A percentile compares a stretch with the other conserved stretches of the same genome.
These are phyloP conservation scores for Funneliformis mosseae DNA, from an alignment of 192 early-diverging fungal genomes.

Conservation along the genomic window DNA sequence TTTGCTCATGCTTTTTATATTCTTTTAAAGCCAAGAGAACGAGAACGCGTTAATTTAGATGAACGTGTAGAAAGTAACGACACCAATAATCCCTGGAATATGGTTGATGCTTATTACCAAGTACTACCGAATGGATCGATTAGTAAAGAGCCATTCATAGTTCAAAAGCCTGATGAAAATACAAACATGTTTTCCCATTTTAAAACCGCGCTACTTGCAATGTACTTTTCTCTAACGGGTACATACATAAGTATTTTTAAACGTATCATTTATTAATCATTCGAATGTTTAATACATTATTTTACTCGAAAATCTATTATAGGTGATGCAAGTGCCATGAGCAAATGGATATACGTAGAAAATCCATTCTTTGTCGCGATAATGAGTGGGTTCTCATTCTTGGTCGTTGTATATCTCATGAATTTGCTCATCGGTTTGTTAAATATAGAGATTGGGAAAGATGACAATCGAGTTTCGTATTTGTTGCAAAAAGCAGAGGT, in stretches of 20 bases:
- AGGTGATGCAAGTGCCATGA: conserved; percentile 53
- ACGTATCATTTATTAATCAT: not conserved
- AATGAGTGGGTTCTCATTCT: not conserved
- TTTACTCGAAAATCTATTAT: not conserved
- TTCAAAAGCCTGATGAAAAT: not conserved
- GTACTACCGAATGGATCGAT: not conserved
- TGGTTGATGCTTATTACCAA: not conserved
- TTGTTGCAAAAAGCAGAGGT: conserved; percentile 27
- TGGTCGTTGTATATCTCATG: not conserved
- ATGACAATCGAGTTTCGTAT: not conserved
- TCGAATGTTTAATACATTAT: not conserved
- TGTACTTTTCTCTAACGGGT: not conserved
- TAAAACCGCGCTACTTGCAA: not conserved
- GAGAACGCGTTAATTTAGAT: not conserved
- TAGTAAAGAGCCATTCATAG: not conserved
- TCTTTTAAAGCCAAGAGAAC: not conserved
- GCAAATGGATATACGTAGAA: not conserved
- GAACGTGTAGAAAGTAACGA: not conserved
- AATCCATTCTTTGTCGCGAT: not conserved
- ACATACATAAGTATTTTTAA: not conserved
- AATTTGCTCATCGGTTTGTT: not conserved
- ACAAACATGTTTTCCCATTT: not conserved
- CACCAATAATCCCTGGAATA: not conserved
- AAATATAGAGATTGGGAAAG: conserved; percentile 23
- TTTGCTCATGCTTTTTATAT: conserved; percentile 14